Conservation (phyloP, 2,329 filamentous ascomycete genomes). For the Mycocentrospora acerina region DNA sequence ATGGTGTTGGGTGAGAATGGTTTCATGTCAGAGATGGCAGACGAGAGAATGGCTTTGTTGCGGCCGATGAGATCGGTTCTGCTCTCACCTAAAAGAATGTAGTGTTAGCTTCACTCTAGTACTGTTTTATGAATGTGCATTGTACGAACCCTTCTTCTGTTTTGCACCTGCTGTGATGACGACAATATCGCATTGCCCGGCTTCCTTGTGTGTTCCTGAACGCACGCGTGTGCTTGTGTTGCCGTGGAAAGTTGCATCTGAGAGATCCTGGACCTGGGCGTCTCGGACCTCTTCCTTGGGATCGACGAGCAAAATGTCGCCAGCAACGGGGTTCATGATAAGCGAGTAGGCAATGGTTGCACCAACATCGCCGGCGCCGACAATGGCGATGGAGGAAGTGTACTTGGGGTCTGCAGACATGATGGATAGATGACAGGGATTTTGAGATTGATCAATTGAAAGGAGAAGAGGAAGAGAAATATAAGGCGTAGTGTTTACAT, state of each 20-base stretch:
- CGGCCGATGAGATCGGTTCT: constrained; percentile 22
- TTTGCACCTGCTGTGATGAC: constrained; percentile 23
- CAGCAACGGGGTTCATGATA: constrained; percentile 22
- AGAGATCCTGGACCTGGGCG: constrained; percentile 21
- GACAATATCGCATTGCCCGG: constrained; percentile 22
- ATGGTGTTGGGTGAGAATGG: constrained; percentile 17
- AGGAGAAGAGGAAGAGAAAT: background rate
- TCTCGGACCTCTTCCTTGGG: constrained; percentile 24
- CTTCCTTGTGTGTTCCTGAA: constrained; percentile 24
- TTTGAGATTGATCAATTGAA: background rate
- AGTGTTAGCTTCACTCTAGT: background rate
- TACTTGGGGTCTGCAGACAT: constrained; percentile 17
- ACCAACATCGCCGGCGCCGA: constrained; percentile 26
- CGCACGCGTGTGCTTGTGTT: constrained; percentile 18
- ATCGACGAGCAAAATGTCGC: constrained; percentile 21
- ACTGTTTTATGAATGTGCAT: background rate
- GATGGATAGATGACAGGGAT: background rate
- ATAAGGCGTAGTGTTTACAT: background rate
- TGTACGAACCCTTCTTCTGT: constrained; percentile 18
- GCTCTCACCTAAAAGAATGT: constrained; percentile 13
- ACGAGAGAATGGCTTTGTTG: constrained; percentile 24
- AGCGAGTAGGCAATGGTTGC: constrained; percentile 26
- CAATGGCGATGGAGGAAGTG: constrained; percentile 23
- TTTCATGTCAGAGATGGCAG: constrained; percentile 22
- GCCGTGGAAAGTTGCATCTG: constrained; percentile 17